Percentiles rank a stretch among this genome's conserved stretches.
Evolutionary conservation across 306 rosid genomes (phyloP).

Genomic region (Potentilla sterilis): DNA sequence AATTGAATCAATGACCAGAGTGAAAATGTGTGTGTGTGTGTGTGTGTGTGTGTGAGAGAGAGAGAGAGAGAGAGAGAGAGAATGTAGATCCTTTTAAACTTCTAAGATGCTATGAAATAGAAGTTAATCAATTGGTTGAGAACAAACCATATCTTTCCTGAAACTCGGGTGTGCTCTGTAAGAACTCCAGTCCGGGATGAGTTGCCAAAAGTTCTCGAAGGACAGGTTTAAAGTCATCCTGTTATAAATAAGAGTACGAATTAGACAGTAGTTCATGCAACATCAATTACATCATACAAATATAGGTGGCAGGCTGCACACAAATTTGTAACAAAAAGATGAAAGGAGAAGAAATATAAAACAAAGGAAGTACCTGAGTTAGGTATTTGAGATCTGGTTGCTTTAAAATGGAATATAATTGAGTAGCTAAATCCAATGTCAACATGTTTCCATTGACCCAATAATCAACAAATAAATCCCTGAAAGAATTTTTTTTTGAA

Average conservation of each 20-base stretch:
- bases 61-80: neutral
- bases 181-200: conserved; percentile 96
- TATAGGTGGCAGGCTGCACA: conserved; percentile 20
- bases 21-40: neutral
- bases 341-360: conserved; percentile 20
- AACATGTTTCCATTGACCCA: conserved; percentile 87
- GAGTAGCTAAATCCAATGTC: conserved; percentile 84
- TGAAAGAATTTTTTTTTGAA: conserved; percentile 29
- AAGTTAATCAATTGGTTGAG: conserved; percentile 21
- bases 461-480: conserved; percentile 79
- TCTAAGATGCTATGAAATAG: neutral
- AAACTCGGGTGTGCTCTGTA: conserved; percentile 98
- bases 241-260: conserved; percentile 21
- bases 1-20: conserved; percentile 10
- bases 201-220: conserved; percentile 93
- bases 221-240: conserved; percentile 98
- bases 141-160: conserved; percentile 99
- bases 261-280: conserved; percentile 4
- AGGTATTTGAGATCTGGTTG: conserved; percentile 80
- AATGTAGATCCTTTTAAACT: neutral
- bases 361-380: conserved; percentile 58
- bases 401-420: conserved; percentile 75
- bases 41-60: neutral
- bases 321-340: neutral
- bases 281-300: conserved; percentile 6